Base-by-base conservation (phyloP, 2,329 filamentous ascomycete genomes). In the Cercospora zeae-maydis region DNA sequence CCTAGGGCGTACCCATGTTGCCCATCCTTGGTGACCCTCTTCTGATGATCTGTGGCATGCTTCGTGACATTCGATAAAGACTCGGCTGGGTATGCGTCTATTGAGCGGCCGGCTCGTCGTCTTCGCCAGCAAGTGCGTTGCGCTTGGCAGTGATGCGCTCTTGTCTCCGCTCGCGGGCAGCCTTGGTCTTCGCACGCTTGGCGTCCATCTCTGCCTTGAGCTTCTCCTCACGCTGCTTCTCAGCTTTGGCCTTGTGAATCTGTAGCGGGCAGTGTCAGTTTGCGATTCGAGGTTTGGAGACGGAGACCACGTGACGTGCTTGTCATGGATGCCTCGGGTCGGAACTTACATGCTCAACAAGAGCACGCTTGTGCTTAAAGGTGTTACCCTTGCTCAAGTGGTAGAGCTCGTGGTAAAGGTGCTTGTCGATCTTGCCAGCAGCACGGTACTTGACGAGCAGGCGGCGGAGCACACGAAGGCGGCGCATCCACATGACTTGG, bases 301-400 rank as follows among this genome's bases (percentile, higher is more conserved):
- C 14, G n/a, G 16, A 33, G 58, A 61, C 30, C 63, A 61, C 66
- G 70, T 69, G 70, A 63, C 71, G 63, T 75, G 70, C 75, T 77
- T 72, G 76, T 75, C 72, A 75, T 64, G 54, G 37, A 53, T 59
- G 7, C 3, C 19, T 33, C 16, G 31, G 61, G 66, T 63, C 62
- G 61, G 60, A 76, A 92, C 95, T 79, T 96, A 99, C 95, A 86
- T 99, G 95, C 88, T 99, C 95, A 81, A 99, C 92, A 77, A 99
- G 89, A 79, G 93, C 95, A 84, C 95, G 90, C 93, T 98, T 99
- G 92, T 99, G 95, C 93, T 99, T 99, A 91, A 99, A 99, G 82
- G 95, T 93, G 90, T 99, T 99, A 96, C 95, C 96, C 93, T 99
- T 99, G 89, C 91, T 95, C 81, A 96, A 86, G 84, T 97, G 95